Evolutionary conservation across 2,329 filamentous ascomycete species (phyloP).

Genomic region (Eurotiales sp.): DNA sequence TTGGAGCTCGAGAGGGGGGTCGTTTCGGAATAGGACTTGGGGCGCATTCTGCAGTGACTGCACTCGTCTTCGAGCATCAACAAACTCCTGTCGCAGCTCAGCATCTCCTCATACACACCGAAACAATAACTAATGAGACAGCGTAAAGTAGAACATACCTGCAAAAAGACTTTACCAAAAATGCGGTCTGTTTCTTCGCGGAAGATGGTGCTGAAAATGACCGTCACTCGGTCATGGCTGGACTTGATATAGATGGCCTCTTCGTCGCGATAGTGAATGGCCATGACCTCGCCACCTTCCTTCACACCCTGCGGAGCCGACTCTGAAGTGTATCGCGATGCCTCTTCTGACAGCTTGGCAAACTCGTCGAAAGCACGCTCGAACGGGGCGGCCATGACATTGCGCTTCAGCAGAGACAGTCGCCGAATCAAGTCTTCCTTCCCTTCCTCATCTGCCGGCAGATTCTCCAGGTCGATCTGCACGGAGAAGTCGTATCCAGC

Average conservation of each 20-base stretch:
- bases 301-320: constrained; percentile 84
- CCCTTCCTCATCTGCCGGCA: constrained; percentile 80
- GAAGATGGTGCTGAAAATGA: constrained; percentile 99
- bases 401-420: constrained; percentile 90
- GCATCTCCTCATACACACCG: constrained; percentile 10
- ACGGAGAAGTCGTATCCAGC: constrained; percentile 95
- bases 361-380: constrained; percentile 96
- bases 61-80: constrained; percentile 80
- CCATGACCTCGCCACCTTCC: constrained; percentile 89
- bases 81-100: constrained; percentile 64
- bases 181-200: constrained; percentile 95
- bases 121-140: no score
- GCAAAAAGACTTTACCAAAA: constrained; percentile 96
- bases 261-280: constrained; percentile 97
- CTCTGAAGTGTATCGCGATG: constrained; percentile 88
- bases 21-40: constrained; percentile 93
- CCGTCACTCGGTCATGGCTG: constrained; percentile 92
- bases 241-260: constrained; percentile 99
- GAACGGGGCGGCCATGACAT: constrained; percentile 97
- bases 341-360: constrained; percentile 78
- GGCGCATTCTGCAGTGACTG: constrained; percentile 92
- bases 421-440: constrained; percentile 82
- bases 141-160: no score
- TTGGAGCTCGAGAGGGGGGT: constrained; percentile 87
- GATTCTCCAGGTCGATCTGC: constrained; percentile 77